Percentiles rank a stretch among this genome's conserved stretches.
These are phyloP conservation scores for Phaeotremella fagi DNA, from an alignment of 768 basidiomycete species.

Conservation along the genomic window DNA sequence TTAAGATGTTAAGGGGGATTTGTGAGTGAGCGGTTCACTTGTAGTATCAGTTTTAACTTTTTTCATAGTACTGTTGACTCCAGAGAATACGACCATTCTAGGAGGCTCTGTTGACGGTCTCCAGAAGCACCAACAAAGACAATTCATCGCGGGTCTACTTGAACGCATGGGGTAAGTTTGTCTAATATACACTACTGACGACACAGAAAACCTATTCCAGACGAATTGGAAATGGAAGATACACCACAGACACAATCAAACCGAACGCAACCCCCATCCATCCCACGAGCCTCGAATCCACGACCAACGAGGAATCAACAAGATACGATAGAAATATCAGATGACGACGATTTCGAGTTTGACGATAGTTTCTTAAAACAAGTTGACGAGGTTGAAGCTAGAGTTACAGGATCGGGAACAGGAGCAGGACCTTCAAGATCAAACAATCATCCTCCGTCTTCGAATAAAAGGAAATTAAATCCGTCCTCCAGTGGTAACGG, in stretches of 20 bases:
- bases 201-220: neutral
- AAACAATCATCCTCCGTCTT: neutral
- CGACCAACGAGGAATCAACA: neutral
- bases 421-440: neutral
- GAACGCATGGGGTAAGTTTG: constrained; percentile 62
- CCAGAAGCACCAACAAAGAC: constrained; percentile 56
- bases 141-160: constrained; percentile 63
- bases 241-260: neutral
- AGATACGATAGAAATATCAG: constrained; percentile 3
- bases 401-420: neutral
- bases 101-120: constrained; percentile 60
- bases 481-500: neutral
- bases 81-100: constrained; percentile 54
- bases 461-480: too few species aligned
- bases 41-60: neutral
- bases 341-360: constrained; percentile 10
- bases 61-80: constrained; percentile 63
- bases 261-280: too few species aligned
- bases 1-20: constrained; percentile 63
- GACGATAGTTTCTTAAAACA: constrained; percentile 22
- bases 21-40: constrained; percentile 25
- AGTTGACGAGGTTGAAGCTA: constrained; percentile 18
- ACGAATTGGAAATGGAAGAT: neutral
- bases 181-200: neutral
- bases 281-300: neutral